phyloP scores from a whole-genome alignment of 2,329 filamentous ascomycete species.

The Hypoxylon sp. region DNA sequence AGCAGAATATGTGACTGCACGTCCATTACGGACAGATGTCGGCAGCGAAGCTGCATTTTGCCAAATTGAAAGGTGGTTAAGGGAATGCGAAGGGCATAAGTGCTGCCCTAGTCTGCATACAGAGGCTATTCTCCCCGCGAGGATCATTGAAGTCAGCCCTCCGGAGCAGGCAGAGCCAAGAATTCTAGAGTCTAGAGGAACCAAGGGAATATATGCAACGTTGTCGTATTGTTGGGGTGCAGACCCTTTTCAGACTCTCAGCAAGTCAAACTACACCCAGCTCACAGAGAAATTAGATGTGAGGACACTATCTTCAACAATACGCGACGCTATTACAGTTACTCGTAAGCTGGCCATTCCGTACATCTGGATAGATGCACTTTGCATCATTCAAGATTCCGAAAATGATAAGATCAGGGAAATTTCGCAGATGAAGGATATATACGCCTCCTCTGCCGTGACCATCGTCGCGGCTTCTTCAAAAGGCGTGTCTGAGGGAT shows the following conservation, averaged over 20 bases:
- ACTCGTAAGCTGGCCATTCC: background rate
- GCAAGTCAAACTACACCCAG: background rate
- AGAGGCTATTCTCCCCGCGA: background rate
- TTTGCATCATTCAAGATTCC: conserved; percentile 3
- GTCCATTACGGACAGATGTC: background rate
- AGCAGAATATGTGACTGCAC: background rate
- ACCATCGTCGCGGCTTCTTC: conserved; percentile 6
- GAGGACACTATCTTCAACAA: background rate
- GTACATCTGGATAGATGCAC: conserved; percentile 2
- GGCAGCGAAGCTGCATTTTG: background rate
- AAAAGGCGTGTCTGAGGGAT: conserved; percentile 1
- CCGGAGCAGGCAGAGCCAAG: background rate
- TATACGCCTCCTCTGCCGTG: background rate
- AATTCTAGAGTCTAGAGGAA: background rate
- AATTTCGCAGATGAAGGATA: conserved; percentile 1
- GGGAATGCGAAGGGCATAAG: background rate
- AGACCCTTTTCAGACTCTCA: conserved; percentile 3
- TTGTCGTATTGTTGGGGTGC: conserved; percentile 3
- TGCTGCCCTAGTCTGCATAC: background rate
- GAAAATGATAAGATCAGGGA: background rate
- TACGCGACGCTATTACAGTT: background rate
- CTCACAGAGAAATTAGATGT: background rate
- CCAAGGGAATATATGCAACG: background rate
- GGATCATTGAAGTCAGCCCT: conserved; percentile 1
- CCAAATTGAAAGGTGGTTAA: background rate